Percentiles rank a stretch among this genome's conserved stretches.
Evolutionary conservation across 345 rosid species (phyloP).

Genomic region (Durio zibethinus): DNA sequence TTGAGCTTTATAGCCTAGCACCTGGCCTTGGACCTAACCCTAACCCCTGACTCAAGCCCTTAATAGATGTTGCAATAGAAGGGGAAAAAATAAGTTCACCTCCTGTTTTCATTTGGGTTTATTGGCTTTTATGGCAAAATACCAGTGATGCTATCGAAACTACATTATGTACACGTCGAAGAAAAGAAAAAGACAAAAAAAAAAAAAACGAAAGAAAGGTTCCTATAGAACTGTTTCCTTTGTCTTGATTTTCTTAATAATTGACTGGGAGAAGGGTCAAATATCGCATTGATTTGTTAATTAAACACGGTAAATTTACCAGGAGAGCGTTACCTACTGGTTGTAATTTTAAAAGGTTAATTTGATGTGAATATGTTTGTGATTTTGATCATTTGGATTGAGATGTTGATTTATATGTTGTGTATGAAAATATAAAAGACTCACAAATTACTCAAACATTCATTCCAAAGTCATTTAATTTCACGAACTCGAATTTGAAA

Average conservation of each 20-base stretch:
- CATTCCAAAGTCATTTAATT: too few relatives aligned
- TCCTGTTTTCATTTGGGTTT: background rate
- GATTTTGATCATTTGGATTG: too few relatives aligned
- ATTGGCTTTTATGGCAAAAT: background rate
- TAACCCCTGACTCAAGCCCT: background rate
- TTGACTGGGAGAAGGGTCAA: background rate
- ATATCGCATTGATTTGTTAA: background rate
- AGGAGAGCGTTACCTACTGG: background rate
- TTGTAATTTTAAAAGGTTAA: too few relatives aligned
- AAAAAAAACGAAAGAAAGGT: too few relatives aligned
- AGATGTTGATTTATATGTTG: too few relatives aligned
- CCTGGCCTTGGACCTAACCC: too few relatives aligned
- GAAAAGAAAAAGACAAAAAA: background rate
- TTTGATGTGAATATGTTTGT: too few relatives aligned
- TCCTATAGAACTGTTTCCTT: background rate
- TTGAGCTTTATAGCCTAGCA: background rate
- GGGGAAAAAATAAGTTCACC: background rate
- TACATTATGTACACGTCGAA: background rate
- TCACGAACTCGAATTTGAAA: too few relatives aligned
- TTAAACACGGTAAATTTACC: background rate
- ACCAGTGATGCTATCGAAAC: background rate
- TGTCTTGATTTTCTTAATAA: background rate
- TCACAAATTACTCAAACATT: too few relatives aligned
- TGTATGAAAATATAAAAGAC: too few relatives aligned
- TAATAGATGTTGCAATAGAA: background rate